These are phyloP conservation scores for Globisporangium lucens DNA, from an alignment of 352 stramenopile genomes.

Conservation along the genomic window DNA sequence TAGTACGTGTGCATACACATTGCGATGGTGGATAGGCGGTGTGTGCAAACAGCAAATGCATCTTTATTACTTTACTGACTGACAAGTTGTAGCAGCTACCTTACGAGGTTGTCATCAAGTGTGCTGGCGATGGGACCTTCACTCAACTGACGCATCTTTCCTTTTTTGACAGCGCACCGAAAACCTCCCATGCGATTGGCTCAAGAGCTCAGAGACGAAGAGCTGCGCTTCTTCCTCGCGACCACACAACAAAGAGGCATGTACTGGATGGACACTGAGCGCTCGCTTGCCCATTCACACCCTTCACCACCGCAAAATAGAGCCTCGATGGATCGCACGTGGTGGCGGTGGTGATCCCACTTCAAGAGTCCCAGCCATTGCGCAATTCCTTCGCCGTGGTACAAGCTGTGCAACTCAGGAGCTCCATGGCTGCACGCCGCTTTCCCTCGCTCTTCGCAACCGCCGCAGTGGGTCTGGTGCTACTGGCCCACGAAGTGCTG, in stretches of 20 bases:
- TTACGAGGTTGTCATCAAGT: background rate
- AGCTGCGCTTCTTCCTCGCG: background rate
- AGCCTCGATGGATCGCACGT: background rate
- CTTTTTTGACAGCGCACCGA: background rate
- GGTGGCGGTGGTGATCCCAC: background rate
- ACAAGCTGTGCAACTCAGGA: background rate
- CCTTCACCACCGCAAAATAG: conserved; percentile 1
- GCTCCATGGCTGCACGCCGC: background rate
- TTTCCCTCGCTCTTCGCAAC: background rate
- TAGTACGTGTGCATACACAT: background rate
- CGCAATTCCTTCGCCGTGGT: background rate
- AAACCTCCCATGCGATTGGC: background rate
- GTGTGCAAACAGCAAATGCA: background rate
- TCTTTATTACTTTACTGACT: background rate
- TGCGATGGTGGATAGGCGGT: background rate
- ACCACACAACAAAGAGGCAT: background rate
- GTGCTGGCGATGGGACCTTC: background rate
- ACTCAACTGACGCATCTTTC: background rate
- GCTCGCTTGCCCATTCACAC: background rate
- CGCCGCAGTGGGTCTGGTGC: background rate
- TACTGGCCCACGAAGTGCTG: background rate
- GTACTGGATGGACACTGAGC: background rate
- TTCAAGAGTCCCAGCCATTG: background rate
- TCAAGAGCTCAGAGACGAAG: background rate
- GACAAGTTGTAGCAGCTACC: background rate